Conservation (phyloP, 345 rosid species). For the Adansonia digitata region DNA sequence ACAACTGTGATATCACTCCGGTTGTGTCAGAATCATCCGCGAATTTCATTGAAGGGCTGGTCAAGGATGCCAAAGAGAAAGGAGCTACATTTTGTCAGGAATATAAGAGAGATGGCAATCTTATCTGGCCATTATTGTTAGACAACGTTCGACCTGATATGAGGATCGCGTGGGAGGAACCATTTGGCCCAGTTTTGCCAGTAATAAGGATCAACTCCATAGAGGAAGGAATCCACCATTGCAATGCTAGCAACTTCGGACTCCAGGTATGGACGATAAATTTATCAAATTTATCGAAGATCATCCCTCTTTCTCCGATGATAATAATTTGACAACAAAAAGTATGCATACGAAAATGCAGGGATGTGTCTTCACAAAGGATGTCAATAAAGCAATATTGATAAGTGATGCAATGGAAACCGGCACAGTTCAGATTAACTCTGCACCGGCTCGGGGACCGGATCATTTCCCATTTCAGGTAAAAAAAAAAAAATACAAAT, state of each 20-base stretch:
- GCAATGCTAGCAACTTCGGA: slow-evolving; percentile 98
- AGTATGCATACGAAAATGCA: slow-evolving; percentile 17
- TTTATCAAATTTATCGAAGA: neutral
- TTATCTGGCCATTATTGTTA: slow-evolving; percentile 90
- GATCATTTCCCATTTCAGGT: slow-evolving; percentile 99
- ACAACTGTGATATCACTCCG: slow-evolving; percentile 82
- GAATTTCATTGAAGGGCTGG: slow-evolving; percentile 91
- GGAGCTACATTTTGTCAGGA: slow-evolving; percentile 92
- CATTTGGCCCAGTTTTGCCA: slow-evolving; percentile 84
- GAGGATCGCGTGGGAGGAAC: slow-evolving; percentile 99
- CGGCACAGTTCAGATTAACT: slow-evolving; percentile 97
- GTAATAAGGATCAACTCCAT: slow-evolving; percentile 74
- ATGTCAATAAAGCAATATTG: slow-evolving; percentile 84
- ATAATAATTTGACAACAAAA: neutral
- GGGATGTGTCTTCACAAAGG: slow-evolving; percentile 95
- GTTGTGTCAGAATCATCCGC: slow-evolving; percentile 95
- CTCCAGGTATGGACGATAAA: slow-evolving; percentile 54
- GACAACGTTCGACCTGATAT: slow-evolving; percentile 94
- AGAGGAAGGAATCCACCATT: slow-evolving; percentile 97
- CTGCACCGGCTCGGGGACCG: slow-evolving; percentile 98
- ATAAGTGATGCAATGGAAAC: slow-evolving; percentile 98
- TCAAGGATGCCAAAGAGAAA: slow-evolving; percentile 90
- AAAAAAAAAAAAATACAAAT: neutral
- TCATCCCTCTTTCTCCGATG: neutral
- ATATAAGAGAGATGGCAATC: slow-evolving; percentile 89